Evolutionary conservation across 768 basidiomycete species (phyloP).

Genomic region (Tulasnella sp.): DNA sequence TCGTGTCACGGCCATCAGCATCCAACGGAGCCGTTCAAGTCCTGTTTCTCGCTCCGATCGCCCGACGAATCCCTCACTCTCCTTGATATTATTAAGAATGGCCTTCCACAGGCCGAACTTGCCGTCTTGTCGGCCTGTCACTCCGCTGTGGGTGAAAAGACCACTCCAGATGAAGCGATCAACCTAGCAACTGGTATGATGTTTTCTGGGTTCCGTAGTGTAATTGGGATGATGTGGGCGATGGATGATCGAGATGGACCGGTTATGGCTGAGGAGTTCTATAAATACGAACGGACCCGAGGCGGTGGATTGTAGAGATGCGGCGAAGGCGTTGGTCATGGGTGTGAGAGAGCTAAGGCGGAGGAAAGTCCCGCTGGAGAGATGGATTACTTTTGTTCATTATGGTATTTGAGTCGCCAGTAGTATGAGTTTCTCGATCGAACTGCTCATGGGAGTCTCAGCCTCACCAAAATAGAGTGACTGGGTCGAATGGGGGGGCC

Average conservation of each 20-base stretch:
- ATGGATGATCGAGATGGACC: neutral
- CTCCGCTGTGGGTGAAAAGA: neutral
- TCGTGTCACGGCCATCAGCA: neutral
- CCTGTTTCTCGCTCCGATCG: neutral
- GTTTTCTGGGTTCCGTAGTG: neutral
- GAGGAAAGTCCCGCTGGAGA: neutral
- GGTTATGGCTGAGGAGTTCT: neutral
- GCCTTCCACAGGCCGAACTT: neutral
- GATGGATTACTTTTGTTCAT: neutral
- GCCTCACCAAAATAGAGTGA: no score
- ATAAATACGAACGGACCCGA: neutral
- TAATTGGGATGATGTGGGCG: neutral
- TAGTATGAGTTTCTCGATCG: no score
- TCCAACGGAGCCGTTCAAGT: neutral
- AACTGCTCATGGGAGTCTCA: no score
- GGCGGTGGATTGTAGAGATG: neutral
- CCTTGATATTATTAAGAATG: neutral
- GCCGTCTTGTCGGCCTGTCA: neutral
- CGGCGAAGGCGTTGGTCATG: neutral
- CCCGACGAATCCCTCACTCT: neutral
- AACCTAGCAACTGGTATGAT: neutral
- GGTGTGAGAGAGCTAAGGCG: neutral
- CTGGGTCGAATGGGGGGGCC: no score
- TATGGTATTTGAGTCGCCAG: neutral
- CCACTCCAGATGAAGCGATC: neutral